These are phyloP conservation scores for Trapa bicornis DNA, from an alignment of 345 rosid genomes.

Conservation along the genomic window DNA sequence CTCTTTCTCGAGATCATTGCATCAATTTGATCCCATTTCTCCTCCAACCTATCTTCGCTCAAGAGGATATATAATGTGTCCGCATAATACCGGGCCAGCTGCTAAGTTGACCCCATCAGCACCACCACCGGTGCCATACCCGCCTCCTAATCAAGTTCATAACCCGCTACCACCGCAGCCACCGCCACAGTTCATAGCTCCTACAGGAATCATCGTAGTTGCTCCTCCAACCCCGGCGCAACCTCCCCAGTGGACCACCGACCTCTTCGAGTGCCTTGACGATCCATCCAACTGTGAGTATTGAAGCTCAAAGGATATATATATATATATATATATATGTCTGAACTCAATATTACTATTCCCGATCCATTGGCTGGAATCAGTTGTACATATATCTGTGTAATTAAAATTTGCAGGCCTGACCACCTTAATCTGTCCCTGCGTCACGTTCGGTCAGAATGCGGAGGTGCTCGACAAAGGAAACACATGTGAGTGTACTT, in stretches of 20 bases:
- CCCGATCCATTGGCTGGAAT: not conserved
- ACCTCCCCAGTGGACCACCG: slow-evolving; percentile 5
- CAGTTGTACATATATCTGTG: no score
- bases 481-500: slow-evolving; percentile 9
- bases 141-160: no score
- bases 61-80: no score
- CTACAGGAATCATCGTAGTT: no score
- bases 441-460: slow-evolving; percentile 15
- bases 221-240: not conserved
- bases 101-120: no score
- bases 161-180: no score
- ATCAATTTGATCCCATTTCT: no score
- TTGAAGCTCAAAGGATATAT: not conserved
- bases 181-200: not conserved
- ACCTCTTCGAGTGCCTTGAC: slow-evolving; percentile 7
- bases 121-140: no score
- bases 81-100: no score
- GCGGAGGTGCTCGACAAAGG: slow-evolving; percentile 8
- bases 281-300: slow-evolving; percentile 13
- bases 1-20: no score
- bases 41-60: no score
- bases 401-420: not conserved
- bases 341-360: no score
- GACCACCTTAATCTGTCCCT: slow-evolving; percentile 8
- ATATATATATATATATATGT: not conserved